Evolutionary conservation across 495 filamentous ascomycete species (phyloP).

Genomic region (Tirmania nivea): DNA sequence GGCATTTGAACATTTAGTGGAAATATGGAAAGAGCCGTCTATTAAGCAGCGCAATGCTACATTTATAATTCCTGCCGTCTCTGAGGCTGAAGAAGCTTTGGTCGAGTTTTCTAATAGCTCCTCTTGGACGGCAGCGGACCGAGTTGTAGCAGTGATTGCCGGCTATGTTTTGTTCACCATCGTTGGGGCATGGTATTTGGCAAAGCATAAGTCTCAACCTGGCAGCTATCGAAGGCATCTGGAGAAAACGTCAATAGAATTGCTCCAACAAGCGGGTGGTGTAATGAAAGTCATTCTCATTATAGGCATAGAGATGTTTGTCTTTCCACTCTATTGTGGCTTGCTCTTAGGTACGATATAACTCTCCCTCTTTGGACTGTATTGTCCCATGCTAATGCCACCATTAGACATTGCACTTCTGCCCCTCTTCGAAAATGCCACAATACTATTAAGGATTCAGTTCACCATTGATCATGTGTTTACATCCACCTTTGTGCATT

Average conservation of each 20-base stretch:
- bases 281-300: constrained; percentile 97
- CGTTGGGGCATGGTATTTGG: constrained; percentile 56
- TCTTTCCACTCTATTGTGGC: constrained; percentile 90
- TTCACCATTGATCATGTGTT: constrained; percentile 57
- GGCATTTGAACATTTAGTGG: neutral
- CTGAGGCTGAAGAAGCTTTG: neutral
- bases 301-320: constrained; percentile 97
- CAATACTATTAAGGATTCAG: constrained; percentile 46
- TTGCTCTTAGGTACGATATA: constrained; percentile 36
- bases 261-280: constrained; percentile 76
- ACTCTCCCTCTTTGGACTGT: neutral
- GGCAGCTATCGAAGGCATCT: constrained; percentile 44
- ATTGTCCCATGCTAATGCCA: neutral
- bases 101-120: neutral
- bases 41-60: neutral
- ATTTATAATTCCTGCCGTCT: neutral
- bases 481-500: constrained; percentile 87
- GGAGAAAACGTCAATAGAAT: constrained; percentile 60
- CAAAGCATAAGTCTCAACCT: constrained; percentile 40
- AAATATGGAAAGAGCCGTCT: neutral
- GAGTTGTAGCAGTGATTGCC: constrained; percentile 39
- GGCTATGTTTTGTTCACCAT: constrained; percentile 60
- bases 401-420: constrained; percentile 53
- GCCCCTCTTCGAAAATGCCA: constrained; percentile 65
- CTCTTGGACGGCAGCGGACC: constrained; percentile 16